Evolutionary conservation across 75 land plant genomes (phyloP), one percentile per base, ranked within the genome.

Genomic region (Picea sitchensis): DNA sequence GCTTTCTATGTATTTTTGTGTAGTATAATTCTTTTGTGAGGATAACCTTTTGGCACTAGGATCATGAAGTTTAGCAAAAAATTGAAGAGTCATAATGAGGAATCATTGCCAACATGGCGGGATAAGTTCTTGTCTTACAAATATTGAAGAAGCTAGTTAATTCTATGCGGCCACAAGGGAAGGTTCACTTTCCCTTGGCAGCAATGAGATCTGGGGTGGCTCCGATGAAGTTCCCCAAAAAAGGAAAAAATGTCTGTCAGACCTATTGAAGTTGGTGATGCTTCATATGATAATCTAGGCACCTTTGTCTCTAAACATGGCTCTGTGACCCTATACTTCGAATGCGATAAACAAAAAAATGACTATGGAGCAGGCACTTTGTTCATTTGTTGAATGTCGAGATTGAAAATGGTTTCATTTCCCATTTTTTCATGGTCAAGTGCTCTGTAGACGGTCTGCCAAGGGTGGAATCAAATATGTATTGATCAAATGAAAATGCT

Each of bases 41-140:
- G 15, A 14, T 15, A 65, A 65, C 5, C 2, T 32, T 30, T 3
- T 26, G 11, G 15, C 14, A 13, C 34, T 30, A 15, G 31, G n/a
- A 83, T 30, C 58, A 95, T 95, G 98, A 93, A 95, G 82, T 95
- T 95, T 65, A 94, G 98, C 76, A 95, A 95, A 88, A 84, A 86
- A 17, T 77, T 92, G 79, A 88, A 87, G 81, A 85, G 77, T 58
- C 96, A 93, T 82, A 83, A 90, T 12, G 80, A 95, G 67, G 94
- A 93, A 59, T 86, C 92, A 57, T 82, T 92, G 74, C 96, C 98
- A 15, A 96, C 83, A 9, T 95, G 98, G 98, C 82, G 89, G 58
- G 92, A 94, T 69, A 89, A 93, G 61, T 95, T 85, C 78, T 58
- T 93, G 62, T 83, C 90, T 4, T 95, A 95, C 87, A 95, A 95